phyloP scores from a whole-genome alignment of 495 filamentous ascomycete genomes.

The Penicillium pulvis region DNA sequence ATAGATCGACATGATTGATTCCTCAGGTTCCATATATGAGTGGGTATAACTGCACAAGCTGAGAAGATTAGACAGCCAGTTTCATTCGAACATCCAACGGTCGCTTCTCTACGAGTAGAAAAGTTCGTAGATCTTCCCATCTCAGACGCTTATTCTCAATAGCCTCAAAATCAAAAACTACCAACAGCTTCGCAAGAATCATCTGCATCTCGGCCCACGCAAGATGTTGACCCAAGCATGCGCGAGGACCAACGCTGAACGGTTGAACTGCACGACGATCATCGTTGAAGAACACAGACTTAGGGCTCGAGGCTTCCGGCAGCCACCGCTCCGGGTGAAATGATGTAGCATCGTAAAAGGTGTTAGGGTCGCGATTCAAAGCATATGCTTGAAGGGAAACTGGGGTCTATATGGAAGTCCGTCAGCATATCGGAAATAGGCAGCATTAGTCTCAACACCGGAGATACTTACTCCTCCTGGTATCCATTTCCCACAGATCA shows the following conservation, averaged over 20 bases:
- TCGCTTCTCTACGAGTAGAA: not conserved
- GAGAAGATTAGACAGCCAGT: not conserved
- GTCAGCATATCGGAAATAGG: not conserved
- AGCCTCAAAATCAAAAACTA: not conserved
- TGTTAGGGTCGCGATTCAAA: not conserved
- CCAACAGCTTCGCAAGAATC: not conserved
- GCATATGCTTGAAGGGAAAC: not conserved
- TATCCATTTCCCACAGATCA: not conserved
- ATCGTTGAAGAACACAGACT: not conserved
- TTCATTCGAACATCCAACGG: conserved; percentile 1
- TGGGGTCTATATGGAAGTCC: not conserved
- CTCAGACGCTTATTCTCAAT: not conserved
- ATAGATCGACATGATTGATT: too few species aligned
- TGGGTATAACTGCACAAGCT: not conserved
- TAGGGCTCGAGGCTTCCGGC: not conserved
- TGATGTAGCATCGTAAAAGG: not conserved
- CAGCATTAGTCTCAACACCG: not conserved
- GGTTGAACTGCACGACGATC: not conserved
- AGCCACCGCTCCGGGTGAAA: not conserved
- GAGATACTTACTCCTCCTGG: not conserved
- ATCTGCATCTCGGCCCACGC: conserved; percentile 2
- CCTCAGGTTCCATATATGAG: not conserved
- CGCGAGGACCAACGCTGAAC: not conserved
- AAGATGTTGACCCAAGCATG: conserved; percentile 1
- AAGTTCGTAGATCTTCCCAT: not conserved